Evolutionary conservation across 148 eudicot species (phyloP).

Genomic region (Tetragonia tetragonoides): DNA sequence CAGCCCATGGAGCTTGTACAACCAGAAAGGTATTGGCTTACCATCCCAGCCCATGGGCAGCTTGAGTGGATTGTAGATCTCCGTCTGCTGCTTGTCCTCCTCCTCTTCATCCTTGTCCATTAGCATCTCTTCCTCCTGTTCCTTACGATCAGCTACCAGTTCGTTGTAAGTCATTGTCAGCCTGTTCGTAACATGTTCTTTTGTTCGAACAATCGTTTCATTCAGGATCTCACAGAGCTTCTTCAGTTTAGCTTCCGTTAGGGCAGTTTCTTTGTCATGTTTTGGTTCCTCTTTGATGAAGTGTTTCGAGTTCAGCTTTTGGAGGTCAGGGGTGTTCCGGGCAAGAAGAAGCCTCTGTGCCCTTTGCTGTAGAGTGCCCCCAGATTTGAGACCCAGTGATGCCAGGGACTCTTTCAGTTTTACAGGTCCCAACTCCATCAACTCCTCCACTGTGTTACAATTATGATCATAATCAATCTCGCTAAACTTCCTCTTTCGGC

Average conservation of each 20-base stretch:
- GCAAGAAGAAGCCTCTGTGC: constrained; percentile 10
- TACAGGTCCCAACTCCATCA: constrained; percentile 14
- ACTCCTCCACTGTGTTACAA: neutral
- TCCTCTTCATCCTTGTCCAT: neutral
- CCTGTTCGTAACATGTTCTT: constrained; percentile 9
- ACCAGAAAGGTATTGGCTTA: constrained; percentile 16
- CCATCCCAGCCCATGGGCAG: neutral
- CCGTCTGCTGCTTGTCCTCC: neutral
- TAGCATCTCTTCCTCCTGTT: neutral
- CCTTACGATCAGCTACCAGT: neutral
- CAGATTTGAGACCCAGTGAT: constrained; percentile 14
- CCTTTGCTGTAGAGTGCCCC: constrained; percentile 15
- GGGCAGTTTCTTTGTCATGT: neutral
- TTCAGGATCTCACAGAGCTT: constrained; percentile 11
- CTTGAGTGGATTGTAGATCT: neutral
- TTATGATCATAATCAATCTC: neutral
- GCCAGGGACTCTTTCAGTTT: constrained; percentile 6
- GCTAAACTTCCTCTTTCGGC: neutral
- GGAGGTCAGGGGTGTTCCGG: neutral
- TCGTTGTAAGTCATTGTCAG: neutral
- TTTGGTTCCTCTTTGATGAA: neutral
- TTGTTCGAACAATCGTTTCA: neutral
- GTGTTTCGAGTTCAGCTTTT: neutral
- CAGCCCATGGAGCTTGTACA: constrained; percentile 16
- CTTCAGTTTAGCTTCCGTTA: constrained; percentile 15